Base-by-base conservation (phyloP, 768 basidiomycete genomes). In the Ramaria rubella region DNA sequence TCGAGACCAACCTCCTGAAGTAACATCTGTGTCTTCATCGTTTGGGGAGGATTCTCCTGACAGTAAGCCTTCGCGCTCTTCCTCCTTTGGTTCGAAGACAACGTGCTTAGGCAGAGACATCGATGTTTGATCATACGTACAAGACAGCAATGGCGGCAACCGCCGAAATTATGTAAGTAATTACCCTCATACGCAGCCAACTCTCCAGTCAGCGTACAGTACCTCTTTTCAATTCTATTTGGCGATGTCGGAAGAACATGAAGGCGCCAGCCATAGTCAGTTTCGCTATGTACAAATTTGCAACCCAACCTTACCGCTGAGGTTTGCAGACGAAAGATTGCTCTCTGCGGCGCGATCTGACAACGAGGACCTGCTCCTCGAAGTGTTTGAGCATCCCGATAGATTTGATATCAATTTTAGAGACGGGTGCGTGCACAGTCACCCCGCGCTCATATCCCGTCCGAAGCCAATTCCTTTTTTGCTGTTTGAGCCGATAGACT, bases 331-430 rank as follows among this genome's bases (percentile, higher is more conserved):
- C 66, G 83, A 88, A 69, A 75, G 81, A 52, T 73, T 92, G 34
- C 71, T 91, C 29, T 81, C 81, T 27, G 89, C 87, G 9, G 90
- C 87, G 29, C 81, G 87, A 64, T 62, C 68, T 17, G 90, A 92
- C 71, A 82, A 87, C 68, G 81, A 83, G 61, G 87, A 86, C 4
- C 67, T 86, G 59, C 65, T 91, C 23, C 62, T 78, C 1, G 81
- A 83, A 49, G 72, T 87, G 14, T 79, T 90, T 55, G 73, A 78
- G 19, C 64, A 80, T 34, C 54, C 64, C 15, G 80, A 73, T 5
- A 62, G 64, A 3, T 85, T 82, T 61, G 80, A 91, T 66, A 84
- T 92, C 59, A 94, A 94, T 69, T 82, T 74, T 63, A 74, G 76
- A 63, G 90, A 92, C 65, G 87, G 87, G 89, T 89, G 64, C 61